Percentiles rank a stretch among this genome's conserved stretches.
These are phyloP conservation scores for Haplosporangium sp. DNA, from an alignment of 371 early-diverging fungal species.

Conservation along the genomic window DNA sequence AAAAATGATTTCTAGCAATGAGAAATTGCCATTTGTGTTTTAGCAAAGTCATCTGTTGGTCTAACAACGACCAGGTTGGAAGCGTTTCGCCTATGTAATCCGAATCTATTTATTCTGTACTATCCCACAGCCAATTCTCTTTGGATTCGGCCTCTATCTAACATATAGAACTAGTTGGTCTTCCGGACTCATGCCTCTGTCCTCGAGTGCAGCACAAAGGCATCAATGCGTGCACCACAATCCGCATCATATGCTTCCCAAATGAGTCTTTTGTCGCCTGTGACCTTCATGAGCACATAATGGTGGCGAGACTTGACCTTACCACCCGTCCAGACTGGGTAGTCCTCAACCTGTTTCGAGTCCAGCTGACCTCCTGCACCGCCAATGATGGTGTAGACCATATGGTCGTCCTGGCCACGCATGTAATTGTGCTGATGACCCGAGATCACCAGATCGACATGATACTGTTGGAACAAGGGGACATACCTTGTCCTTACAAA, in stretches of 20 bases:
- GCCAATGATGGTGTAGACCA: conserved; percentile 76
- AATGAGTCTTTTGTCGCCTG: conserved; percentile 50
- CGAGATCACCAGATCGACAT: conserved; percentile 81
- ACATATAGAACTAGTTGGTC: not conserved
- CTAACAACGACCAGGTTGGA: not conserved
- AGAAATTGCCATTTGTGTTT: not conserved
- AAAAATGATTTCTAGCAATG: not conserved
- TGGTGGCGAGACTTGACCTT: conserved; percentile 44
- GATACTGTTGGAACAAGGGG: conserved; percentile 70
- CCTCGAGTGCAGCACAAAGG: conserved; percentile 51
- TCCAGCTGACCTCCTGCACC: conserved; percentile 83
- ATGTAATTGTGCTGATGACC: conserved; percentile 89
- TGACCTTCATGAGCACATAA: conserved; percentile 53
- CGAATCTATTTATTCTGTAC: not conserved
- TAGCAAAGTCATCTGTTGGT: not conserved
- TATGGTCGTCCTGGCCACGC: conserved; percentile 64
- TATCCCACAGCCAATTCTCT: not conserved
- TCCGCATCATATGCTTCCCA: conserved; percentile 55
- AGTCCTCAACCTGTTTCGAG: conserved; percentile 73
- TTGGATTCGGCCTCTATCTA: not conserved
- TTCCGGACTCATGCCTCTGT: conserved; percentile 17
- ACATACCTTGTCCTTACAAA: conserved; percentile 77
- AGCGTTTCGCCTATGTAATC: too few species aligned
- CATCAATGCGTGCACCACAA: conserved; percentile 50
- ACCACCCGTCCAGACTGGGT: conserved; percentile 39